Evolutionary conservation across 371 early-diverging fungal species (phyloP), one percentile per base, ranked within the genome.

Genomic region (Batkoa obscura): DNA sequence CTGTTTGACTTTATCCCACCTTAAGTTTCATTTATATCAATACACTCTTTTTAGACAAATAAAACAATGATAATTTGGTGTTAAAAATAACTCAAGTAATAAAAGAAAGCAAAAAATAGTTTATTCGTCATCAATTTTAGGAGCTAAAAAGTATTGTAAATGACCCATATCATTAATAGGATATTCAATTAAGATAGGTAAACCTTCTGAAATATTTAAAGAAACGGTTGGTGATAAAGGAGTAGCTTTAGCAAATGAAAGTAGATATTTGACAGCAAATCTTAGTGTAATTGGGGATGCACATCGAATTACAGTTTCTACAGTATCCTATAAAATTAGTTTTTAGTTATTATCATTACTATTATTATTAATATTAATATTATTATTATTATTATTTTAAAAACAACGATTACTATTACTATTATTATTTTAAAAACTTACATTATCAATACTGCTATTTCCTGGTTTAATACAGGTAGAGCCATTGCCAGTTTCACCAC

Each of bases 241-340:
- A 6, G 92, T 85, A 38, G 97, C 95, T 75, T 97, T 98, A 56
- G 93, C 81, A 61, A 98, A 95, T 75, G 84, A 84, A 62, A 75
- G 71, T 30, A 98, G 74, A 74, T 93, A 95, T 72, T 96, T 97
- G 64, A 93, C 77, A 13, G 94, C 81, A 64, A 94, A 88, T 55
- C 85, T 83, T 60, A 94, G 79, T 35, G 72, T 68, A 10, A 88
- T 91, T 45, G 85, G 78, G 64, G 83, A 75, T 58, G 76, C 70
- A 37, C 96, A 72, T 60, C 84, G 77, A 60, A 93, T 88, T 13
- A 73, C 67, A 32, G 86, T 81, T 5, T 80, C 59, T 38, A 76
- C 81, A 8, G 55, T 43, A 55, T 85, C 83, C 43, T 84, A 86
- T 66, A 75, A 61, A 30, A 46, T 23, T 23, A 23, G 23, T 23